A percentile compares a stretch with the other conserved stretches of the same genome.
phyloP scores from a whole-genome alignment of 345 rosid genomes.

The Mercurialis annua region DNA sequence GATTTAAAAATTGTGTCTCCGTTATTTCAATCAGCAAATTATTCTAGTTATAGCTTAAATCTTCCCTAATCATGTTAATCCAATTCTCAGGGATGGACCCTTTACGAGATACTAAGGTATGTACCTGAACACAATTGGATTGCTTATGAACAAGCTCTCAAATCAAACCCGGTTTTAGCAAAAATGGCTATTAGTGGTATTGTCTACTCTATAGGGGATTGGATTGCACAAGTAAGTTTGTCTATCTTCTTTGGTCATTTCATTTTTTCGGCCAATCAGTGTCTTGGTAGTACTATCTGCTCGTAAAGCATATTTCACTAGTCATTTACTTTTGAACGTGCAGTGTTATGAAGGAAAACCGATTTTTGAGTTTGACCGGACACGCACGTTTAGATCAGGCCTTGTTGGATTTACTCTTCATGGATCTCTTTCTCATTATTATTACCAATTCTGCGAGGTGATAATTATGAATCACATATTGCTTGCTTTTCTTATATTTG shows the following conservation, averaged over 20 bases:
- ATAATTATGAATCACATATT: constrained; percentile 10
- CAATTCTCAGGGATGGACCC: constrained; percentile 80
- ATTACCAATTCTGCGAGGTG: constrained; percentile 92
- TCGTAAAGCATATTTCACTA: neutral
- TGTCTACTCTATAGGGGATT: constrained; percentile 82
- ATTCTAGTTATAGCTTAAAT: neutral
- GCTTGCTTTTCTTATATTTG: neutral
- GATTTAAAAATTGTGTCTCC: neutral
- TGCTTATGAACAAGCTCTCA: constrained; percentile 88
- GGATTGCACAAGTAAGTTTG: constrained; percentile 86
- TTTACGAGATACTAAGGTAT: constrained; percentile 74
- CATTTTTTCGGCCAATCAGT: neutral
- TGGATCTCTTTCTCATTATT: constrained; percentile 91
- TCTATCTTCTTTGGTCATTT: neutral
- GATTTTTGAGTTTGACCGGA: constrained; percentile 61
- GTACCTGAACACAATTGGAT: constrained; percentile 88
- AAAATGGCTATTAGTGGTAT: constrained; percentile 95
- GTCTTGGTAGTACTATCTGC: neutral
- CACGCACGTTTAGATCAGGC: constrained; percentile 76
- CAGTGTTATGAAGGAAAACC: constrained; percentile 93
- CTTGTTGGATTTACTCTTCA: constrained; percentile 92
- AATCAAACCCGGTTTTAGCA: constrained; percentile 80
- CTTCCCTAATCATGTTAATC: constrained; percentile 8
- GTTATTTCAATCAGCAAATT: neutral
- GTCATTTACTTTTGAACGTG: constrained; percentile 11